These are phyloP conservation scores for Jackrogersella multiformis DNA, from an alignment of 495 filamentous ascomycete genomes.

Conservation along the genomic window DNA sequence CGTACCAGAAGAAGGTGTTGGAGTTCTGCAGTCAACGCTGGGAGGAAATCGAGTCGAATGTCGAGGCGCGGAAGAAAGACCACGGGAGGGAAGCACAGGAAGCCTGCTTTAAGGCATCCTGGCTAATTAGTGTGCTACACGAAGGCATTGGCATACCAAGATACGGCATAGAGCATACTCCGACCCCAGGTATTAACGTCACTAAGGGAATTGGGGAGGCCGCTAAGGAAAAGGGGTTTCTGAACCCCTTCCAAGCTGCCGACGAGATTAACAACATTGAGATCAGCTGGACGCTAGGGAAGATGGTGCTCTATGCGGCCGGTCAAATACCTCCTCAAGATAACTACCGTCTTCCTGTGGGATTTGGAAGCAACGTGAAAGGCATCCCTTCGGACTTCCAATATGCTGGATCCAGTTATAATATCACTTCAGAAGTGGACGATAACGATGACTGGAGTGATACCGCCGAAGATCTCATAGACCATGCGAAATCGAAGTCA, in stretches of 20 bases:
- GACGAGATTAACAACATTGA: constrained; percentile 92
- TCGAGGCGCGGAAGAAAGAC: constrained; percentile 70
- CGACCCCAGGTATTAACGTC: constrained; percentile 66
- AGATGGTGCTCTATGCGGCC: constrained; percentile 96
- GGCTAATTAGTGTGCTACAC: constrained; percentile 96
- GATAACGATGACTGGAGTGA: constrained; percentile 70
- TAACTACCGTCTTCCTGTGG: constrained; percentile 73
- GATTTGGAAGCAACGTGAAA: constrained; percentile 83
- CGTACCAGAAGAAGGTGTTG: constrained; percentile 85
- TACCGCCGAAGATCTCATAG: constrained; percentile 69
- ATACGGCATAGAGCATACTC: constrained; percentile 75
- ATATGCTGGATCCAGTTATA: constrained; percentile 73
- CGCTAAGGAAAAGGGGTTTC: constrained; percentile 79
- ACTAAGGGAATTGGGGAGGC: constrained; percentile 77
- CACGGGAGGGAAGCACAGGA: constrained; percentile 79
- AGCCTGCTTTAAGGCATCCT: constrained; percentile 97
- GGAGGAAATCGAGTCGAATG: constrained; percentile 71
- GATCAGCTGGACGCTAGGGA: constrained; percentile 98
- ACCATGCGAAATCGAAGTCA: constrained; percentile 72
- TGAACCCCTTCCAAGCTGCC: constrained; percentile 91
- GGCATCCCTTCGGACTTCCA: constrained; percentile 82
- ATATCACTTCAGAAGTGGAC: constrained; percentile 55
- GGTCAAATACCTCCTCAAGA: constrained; percentile 78
- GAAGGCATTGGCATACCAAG: constrained; percentile 94
- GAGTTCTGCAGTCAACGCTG: constrained; percentile 88